Base-by-base conservation (phyloP, 306 rosid species). In the Gillenia trifoliata region DNA sequence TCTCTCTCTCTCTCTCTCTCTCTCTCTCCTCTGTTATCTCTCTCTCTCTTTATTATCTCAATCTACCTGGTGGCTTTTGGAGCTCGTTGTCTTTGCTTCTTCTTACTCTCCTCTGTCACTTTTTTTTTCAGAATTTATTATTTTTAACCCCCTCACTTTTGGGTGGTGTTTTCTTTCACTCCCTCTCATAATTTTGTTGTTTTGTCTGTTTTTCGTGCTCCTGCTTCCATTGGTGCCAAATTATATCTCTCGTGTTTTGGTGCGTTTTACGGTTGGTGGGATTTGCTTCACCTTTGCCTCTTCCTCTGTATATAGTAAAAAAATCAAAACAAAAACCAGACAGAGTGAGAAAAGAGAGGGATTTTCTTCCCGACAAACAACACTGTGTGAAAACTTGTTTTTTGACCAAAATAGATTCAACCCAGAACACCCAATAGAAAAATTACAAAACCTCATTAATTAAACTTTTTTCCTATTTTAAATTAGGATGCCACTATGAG, bases 331-430 rank as follows among this genome's bases (percentile, higher is more conserved):
- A 89, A 80, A 75, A 8, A 20, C 30, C 33, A 26, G 70, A 77
- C 79, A 34, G 59, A 56, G 79, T 62, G 45, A 28, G 22, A 70
- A 66, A 23, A 11, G 56, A 54, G 57, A 61, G 64, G 68, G 78
- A 66, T 73, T 83, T 78, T 75, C 71, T 83, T 79, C 88, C 95
- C 93, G 97, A 91, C 97, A 90, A 33, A 66, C 28, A 73, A 66
- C 79, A 89, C 94, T 84, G 91, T 86, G 84, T 80, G 77, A 90
- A 88, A 84, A 77, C 77, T 77, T 26, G 80, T 69, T 84, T 86
- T 81, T 87, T 82, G 78, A 84, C 89, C 70, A 75, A 60, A 86
- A 77, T 85, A 81, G 50, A 75, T 83, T 85, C 86, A 72, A 74
- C 66, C 23, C 72, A 36, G 75, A 55, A 64, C 61, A 64, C 71